These are phyloP conservation scores for Pseudogymnoascus sp. DNA, from an alignment of 2,329 filamentous ascomycete species.

Conservation along the genomic window DNA sequence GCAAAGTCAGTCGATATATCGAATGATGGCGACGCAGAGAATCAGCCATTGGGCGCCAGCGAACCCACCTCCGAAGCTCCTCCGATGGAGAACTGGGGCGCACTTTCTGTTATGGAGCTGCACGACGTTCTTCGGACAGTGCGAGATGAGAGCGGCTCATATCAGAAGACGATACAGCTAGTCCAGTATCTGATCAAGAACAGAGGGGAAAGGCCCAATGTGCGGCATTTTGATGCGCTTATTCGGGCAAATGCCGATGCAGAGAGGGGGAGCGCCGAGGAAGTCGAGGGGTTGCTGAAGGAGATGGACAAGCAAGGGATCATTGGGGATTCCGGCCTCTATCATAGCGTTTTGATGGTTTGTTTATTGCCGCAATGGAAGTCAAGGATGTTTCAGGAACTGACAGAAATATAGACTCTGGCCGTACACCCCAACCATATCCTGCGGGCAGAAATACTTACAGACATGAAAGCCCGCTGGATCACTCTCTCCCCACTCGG, in stretches of 20 bases:
- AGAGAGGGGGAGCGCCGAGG: constrained; percentile 55
- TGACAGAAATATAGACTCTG: constrained; percentile 44
- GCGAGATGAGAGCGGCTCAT: constrained; percentile 32
- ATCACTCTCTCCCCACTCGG: constrained; percentile 53
- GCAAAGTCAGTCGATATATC: not conserved
- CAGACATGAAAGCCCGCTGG: constrained; percentile 69
- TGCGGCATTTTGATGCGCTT: constrained; percentile 63
- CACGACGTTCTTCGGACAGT: constrained; percentile 41
- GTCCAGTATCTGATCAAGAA: constrained; percentile 51
- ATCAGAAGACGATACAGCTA: constrained; percentile 35
- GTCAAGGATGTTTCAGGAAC: constrained; percentile 5
- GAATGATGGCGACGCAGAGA: not conserved
- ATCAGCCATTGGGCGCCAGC: not conserved
- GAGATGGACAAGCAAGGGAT: constrained; percentile 63
- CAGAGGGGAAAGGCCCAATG: constrained; percentile 47
- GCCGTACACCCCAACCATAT: constrained; percentile 81
- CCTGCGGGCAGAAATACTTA: constrained; percentile 61
- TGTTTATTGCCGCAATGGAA: constrained; percentile 17
- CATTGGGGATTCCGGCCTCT: constrained; percentile 56
- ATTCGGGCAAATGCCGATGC: constrained; percentile 63
- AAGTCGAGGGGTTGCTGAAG: constrained; percentile 54
- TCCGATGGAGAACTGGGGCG: constrained; percentile 18
- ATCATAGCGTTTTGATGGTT: constrained; percentile 64
- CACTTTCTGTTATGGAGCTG: constrained; percentile 32
- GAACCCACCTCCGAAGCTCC: not conserved